Evolutionary conservation across 2,329 filamentous ascomycete species (phyloP).

Genomic region (Pestalotiopsis sp.): DNA sequence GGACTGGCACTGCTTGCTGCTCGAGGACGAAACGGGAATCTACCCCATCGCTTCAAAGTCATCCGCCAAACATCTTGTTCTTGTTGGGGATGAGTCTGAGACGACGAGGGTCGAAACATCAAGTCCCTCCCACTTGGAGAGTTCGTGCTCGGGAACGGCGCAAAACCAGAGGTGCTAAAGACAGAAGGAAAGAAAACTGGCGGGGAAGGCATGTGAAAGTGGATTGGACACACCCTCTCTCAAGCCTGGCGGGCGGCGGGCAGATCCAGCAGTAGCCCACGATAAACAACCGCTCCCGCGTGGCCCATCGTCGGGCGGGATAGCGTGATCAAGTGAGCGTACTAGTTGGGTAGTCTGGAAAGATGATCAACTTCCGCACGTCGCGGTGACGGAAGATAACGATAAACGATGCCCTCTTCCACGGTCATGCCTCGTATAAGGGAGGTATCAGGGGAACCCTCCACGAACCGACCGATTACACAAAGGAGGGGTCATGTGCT

Average conservation of each 20-base stretch:
- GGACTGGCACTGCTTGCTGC: not conserved
- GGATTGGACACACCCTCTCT: conserved; percentile 24
- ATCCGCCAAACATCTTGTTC: not conserved
- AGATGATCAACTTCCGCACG: not conserved
- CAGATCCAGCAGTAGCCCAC: conserved; percentile 4
- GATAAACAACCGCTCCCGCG: conserved; percentile 22
- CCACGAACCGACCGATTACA: not conserved
- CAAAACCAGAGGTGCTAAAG: not conserved
- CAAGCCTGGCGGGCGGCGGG: conserved; percentile 11
- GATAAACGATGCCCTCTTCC: conserved; percentile 1
- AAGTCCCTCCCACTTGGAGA: not conserved
- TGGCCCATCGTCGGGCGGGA: conserved; percentile 20
- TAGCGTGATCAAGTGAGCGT: conserved; percentile 13
- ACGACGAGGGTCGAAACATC: not conserved
- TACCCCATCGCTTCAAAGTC: not conserved
- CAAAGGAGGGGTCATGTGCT: not conserved
- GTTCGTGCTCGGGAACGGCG: not conserved
- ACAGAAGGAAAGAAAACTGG: not conserved
- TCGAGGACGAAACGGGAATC: not conserved
- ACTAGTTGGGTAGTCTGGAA: not conserved
- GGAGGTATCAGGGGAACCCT: not conserved
- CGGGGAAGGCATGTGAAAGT: conserved; percentile 31
- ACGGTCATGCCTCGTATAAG: not conserved
- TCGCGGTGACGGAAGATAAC: not conserved
- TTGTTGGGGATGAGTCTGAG: not conserved